Evolutionary conservation across 768 basidiomycete genomes (phyloP), one percentile per base, ranked within the genome.

Genomic region (Trametes elegans): DNA sequence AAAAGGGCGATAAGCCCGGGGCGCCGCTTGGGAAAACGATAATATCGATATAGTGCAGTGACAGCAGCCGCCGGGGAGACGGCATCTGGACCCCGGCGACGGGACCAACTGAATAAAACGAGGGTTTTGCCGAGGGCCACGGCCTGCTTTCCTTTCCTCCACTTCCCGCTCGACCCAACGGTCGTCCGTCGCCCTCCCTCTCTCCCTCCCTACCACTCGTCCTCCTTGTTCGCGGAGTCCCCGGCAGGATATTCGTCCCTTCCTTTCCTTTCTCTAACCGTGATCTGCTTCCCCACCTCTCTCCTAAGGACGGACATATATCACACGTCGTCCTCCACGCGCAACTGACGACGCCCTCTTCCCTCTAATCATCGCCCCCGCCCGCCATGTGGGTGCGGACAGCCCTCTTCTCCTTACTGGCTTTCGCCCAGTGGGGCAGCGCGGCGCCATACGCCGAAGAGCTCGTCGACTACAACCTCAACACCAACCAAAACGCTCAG

Each of bases 381-480:
- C 61, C 59, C 64, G 64, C 38, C 63, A 80, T 81, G 79, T 77
- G 79, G 76, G 72, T 82, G 60, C 61, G 71, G 51, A 67, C 76
- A 71, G 70, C 79, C 61, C 63, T 81, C 53, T 55, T 72, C 62
- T 62, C 66, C 56, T 67, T 71, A 61, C 77, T 75, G 49, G 56
- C 72, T 45, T 60, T 82, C 47, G 64, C 71, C 27, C 60, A 69
- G 34, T 63, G 74, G 56, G 77, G 74, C 43, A 43, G 59, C 38
- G 83, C 87, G 2, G 83, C 87, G 9, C 89, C 88, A 0, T 93
- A 86, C 63, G 74, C 79, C 21, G 77, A 81, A 5, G 79, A 85
- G 64, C 81, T 91, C 59, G 72, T 74, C 34, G 75, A 81, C 62
- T 92, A 85, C 75, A 93, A 94, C 68, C 71, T 93, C 69, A 93